Conservation (phyloP, 306 rosid species). For the Leucaena leucocephala region DNA sequence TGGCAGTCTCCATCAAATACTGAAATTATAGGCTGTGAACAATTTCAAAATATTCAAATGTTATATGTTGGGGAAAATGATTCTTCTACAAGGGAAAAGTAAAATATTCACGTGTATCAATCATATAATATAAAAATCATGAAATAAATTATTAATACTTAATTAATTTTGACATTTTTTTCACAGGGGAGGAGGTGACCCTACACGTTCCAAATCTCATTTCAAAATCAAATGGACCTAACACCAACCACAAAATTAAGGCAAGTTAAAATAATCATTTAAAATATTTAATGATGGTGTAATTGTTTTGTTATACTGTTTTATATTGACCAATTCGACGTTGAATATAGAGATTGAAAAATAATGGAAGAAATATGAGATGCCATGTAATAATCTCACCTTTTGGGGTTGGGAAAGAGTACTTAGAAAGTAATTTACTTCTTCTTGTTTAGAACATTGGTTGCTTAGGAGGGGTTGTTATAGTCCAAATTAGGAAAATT, state of each 20-base stretch:
- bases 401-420: not conserved
- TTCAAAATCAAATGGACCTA: not conserved
- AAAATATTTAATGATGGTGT: no score
- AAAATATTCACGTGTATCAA: not conserved
- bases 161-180: not conserved
- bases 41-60: not conserved
- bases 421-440: not conserved
- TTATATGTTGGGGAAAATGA: not conserved
- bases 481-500: not conserved
- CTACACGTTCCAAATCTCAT: not conserved
- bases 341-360: no score
- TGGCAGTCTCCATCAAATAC: conserved; percentile 22
- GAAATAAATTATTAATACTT: not conserved
- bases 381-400: not conserved
- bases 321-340: no score
- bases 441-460: not conserved
- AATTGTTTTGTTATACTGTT: no score
- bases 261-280: not conserved
- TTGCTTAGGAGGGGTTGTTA: not conserved
- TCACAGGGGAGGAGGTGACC: not conserved
- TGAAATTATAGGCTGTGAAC: not conserved
- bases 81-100: not conserved
- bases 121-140: not conserved
- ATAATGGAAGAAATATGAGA: no score
- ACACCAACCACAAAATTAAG: conserved; percentile 4